phyloP scores from a whole-genome alignment of 768 basidiomycete species.

The Lactarius quietus region DNA sequence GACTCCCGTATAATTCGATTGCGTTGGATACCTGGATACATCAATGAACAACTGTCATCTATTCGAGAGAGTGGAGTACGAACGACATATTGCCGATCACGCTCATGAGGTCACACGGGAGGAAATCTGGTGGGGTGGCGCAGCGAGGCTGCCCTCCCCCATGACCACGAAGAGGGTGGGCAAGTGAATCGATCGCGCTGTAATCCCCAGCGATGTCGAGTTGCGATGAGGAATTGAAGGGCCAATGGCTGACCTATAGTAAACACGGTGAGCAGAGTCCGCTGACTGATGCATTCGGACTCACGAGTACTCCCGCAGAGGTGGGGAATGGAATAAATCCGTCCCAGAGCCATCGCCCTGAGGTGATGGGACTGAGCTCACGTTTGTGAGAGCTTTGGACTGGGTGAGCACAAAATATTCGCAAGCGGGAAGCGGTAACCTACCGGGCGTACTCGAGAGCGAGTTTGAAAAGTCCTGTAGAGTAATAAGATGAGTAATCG shows the following conservation, averaged over 20 bases:
- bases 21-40: background rate
- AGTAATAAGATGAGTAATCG: background rate
- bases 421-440: background rate
- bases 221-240: background rate
- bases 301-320: background rate
- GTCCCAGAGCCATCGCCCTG: background rate
- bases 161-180: background rate
- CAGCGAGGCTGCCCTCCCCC: background rate
- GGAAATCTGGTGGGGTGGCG: background rate
- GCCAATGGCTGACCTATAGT: background rate
- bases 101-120: background rate
- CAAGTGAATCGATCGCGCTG: background rate
- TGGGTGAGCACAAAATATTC: background rate
- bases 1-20: background rate
- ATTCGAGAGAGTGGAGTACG: background rate
- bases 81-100: background rate
- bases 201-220: background rate
- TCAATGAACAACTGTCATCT: background rate
- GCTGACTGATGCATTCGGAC: background rate
- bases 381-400: background rate
- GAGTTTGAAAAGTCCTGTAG: background rate
- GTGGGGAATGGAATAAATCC: background rate
- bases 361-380: background rate
- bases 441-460: background rate
- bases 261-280: background rate